These are phyloP conservation scores for Auricularia sp. DNA, from an alignment of 768 basidiomycete genomes.

Conservation along the genomic window DNA sequence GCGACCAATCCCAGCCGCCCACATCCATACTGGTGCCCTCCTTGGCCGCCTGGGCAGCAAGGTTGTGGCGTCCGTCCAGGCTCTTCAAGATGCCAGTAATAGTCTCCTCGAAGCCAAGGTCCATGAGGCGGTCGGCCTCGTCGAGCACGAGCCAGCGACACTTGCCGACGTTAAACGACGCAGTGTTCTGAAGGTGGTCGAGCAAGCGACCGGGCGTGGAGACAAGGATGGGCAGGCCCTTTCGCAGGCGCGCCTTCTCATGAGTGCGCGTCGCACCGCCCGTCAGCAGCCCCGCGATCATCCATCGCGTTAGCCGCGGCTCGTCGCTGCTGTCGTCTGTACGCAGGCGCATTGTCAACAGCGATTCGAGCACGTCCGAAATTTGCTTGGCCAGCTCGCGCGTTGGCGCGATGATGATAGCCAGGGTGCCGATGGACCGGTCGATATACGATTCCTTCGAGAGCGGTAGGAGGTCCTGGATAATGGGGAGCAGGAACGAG, in stretches of 20 bases:
- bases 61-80: constrained; percentile 69
- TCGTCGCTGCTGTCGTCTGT: constrained; percentile 42
- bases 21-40: constrained; percentile 63
- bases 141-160: constrained; percentile 94
- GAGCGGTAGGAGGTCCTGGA: constrained; percentile 87
- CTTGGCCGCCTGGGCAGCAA: constrained; percentile 58
- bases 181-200: constrained; percentile 93
- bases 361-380: constrained; percentile 79
- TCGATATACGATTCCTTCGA: constrained; percentile 88
- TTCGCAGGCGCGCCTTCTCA: constrained; percentile 90
- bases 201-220: constrained; percentile 91
- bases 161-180: constrained; percentile 85
- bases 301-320: constrained; percentile 67
- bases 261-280: constrained; percentile 92
- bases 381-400: constrained; percentile 96
- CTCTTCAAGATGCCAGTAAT: constrained; percentile 82
- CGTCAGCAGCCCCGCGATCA: constrained; percentile 85
- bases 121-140: constrained; percentile 96
- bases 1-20: constrained; percentile 78
- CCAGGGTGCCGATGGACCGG: constrained; percentile 87
- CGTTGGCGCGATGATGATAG: constrained; percentile 89
- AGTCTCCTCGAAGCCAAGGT: constrained; percentile 94
- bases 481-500: constrained; percentile 85
- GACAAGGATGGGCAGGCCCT: constrained; percentile 91
- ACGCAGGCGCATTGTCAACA: constrained; percentile 68